Percentiles rank a stretch among this genome's conserved stretches.
phyloP scores from a whole-genome alignment of 495 filamentous ascomycete species.

The Pseudevernia furfuracea region DNA sequence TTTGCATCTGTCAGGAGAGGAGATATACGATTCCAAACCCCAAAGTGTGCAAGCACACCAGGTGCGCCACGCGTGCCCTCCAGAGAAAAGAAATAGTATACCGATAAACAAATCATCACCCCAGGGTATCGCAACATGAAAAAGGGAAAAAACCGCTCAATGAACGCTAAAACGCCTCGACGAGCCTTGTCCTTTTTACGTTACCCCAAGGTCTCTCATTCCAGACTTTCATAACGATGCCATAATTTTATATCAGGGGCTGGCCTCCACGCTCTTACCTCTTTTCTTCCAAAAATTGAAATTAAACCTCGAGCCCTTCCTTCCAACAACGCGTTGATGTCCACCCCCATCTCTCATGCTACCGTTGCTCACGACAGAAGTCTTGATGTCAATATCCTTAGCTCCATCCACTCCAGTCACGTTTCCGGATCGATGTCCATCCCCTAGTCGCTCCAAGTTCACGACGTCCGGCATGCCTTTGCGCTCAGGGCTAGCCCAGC shows the following conservation, averaged over 20 bases:
- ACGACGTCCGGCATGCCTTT: conserved; percentile 22
- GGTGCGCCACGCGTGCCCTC: not conserved
- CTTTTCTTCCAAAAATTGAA: conserved; percentile 26
- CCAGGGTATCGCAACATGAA: conserved; percentile 16
- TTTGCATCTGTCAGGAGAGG: not conserved
- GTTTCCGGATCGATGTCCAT: conserved; percentile 15
- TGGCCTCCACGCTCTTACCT: conserved; percentile 11
- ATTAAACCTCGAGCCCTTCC: conserved; percentile 24
- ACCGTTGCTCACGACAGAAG: conserved; percentile 18
- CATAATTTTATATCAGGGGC: conserved; percentile 3
- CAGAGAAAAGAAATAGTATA: not conserved
- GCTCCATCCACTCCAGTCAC: conserved; percentile 3
- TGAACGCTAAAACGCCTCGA: not conserved
- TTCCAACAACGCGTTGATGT: conserved; percentile 18
- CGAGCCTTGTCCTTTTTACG: not conserved
- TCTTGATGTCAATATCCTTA: conserved; percentile 23
- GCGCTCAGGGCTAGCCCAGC: conserved; percentile 19
- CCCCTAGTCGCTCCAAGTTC: conserved; percentile 24
- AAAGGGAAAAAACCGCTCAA: conserved; percentile 7
- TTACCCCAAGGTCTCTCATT: not conserved
- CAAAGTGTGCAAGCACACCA: not conserved
- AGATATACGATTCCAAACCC: not conserved
- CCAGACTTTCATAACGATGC: not conserved
- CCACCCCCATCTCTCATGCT: conserved; percentile 1
- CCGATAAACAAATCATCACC: conserved; percentile 3